These are phyloP conservation scores for Pyrenophora teres DNA, from an alignment of 2,329 filamentous ascomycete species.

Conservation along the genomic window DNA sequence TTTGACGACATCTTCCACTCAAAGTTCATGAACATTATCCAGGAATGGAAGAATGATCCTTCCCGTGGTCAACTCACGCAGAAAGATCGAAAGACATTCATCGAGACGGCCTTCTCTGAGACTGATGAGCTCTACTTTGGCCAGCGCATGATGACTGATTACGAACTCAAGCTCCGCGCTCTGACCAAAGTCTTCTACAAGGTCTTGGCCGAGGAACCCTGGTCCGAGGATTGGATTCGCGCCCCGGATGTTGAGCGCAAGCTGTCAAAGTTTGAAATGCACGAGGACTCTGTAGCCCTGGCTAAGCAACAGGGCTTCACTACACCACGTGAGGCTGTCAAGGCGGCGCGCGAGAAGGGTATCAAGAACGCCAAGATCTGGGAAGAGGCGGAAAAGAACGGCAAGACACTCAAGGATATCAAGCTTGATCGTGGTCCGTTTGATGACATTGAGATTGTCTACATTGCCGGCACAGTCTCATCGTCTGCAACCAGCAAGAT, in stretches of 20 bases:
- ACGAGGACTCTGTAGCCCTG: conserved; percentile 41
- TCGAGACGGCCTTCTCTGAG: conserved; percentile 36
- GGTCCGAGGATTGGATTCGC: conserved; percentile 47
- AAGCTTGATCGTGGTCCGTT: conserved; percentile 38
- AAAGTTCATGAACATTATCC: conserved; percentile 43
- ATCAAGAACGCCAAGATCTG: conserved; percentile 22
- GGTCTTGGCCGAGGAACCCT: conserved; percentile 46
- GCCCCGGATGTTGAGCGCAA: conserved; percentile 46
- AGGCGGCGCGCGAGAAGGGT: conserved; percentile 36
- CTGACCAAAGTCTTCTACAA: conserved; percentile 47
- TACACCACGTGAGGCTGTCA: conserved; percentile 41
- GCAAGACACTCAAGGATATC: conserved; percentile 25
- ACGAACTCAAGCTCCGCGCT: conserved; percentile 43
- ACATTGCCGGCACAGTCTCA: conserved; percentile 45
- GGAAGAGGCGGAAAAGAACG: conserved; percentile 19
- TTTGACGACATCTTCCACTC: conserved; percentile 45
- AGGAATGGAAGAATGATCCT: conserved; percentile 39
- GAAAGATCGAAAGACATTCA: conserved; percentile 41
- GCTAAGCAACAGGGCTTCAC: conserved; percentile 34
- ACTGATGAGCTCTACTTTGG: conserved; percentile 41
- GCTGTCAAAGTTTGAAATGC: conserved; percentile 46
- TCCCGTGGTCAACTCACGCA: conserved; percentile 33
- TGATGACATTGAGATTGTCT: conserved; percentile 47
- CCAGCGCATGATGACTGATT: conserved; percentile 32
- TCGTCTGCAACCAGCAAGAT: conserved; percentile 44